Percentiles rank a stretch among this genome's conserved stretches.
Conservation (phyloP, 164 flowering plant genomes). For the Stephania yunnanensis region DNA sequence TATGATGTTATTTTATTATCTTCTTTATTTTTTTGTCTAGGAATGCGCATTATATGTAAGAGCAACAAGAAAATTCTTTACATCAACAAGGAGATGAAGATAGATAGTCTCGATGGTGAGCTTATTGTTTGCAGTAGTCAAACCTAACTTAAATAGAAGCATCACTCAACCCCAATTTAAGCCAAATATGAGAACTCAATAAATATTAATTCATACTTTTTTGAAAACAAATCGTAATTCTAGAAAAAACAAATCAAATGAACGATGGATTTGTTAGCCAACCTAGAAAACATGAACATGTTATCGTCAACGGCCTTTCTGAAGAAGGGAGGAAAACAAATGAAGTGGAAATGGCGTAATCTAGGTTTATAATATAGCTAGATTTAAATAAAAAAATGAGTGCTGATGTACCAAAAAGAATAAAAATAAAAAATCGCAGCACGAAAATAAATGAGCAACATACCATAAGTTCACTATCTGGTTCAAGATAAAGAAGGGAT, state of each 20-base stretch:
- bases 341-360: too few relatives aligned
- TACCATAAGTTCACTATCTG: slow-evolving; percentile 99
- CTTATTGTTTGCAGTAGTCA: too few relatives aligned
- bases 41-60: not conserved
- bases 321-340: too few relatives aligned
- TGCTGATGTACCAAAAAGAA: not conserved
- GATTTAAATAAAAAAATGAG: too few relatives aligned
- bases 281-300: not conserved
- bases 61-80: too few relatives aligned
- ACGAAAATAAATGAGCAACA: slow-evolving; percentile 9
- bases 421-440: not conserved
- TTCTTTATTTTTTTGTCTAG: not conserved
- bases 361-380: too few relatives aligned
- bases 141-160: too few relatives aligned
- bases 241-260: too few relatives aligned
- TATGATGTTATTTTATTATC: too few relatives aligned
- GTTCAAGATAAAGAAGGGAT: slow-evolving; percentile 90
- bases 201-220: not conserved
- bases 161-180: not conserved
- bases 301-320: too few relatives aligned
- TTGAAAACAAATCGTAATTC: not conserved
- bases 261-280: not conserved
- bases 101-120: too few relatives aligned
- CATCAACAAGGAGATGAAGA: too few relatives aligned
- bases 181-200: not conserved